Evolutionary conservation across 2,329 filamentous ascomycete species (phyloP), one percentile per base, ranked within the genome.

Genomic region (Monilinia fructigena): DNA sequence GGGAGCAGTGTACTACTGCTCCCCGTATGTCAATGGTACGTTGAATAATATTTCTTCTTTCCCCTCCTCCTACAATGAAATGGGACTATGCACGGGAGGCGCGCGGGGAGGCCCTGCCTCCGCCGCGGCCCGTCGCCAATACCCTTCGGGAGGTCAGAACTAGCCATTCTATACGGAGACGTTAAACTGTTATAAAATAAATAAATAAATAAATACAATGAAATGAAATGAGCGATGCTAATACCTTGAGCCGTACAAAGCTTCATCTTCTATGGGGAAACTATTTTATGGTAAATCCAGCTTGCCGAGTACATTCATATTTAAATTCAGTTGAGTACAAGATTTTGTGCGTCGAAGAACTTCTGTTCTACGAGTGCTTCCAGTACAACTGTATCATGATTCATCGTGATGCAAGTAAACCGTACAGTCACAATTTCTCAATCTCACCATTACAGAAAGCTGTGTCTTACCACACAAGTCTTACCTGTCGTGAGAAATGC

Each of bases 281-380:
- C 58, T 61, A 26, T 61, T 31, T n/a, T 50, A 61, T 61, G 47
- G 45, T 31, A 61, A 61, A 48, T 55, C 58, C 58, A 61, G 31
- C 58, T 52, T 61, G 58, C 28, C 45, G 45, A 61, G 28, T 50
- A 38, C n/a, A 61, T 31, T 16, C 12, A 40, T 8, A 10, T n/a
- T 45, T 61, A 16, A 50, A 38, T 50, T 50, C 31, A 38, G n/a
- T 61, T 50, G 58, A 61, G 58, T 20, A 50, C 2, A 61, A 50
- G 45, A 40, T 31, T 28, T 61, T 50, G 45, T 40, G 58, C 38
- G 45, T 61, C 45, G 26, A 40, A 50, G 47, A 20, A 61, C 58
- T 50, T 50, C 20, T 61, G 58, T 8, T 14, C 31, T 61, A 38
- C 26, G 58, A 26, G 38, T 16, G 47, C 58, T 61, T 61, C 58